Base-by-base conservation (phyloP, 2,329 filamentous ascomycete species). In the Fusarium palustre region DNA sequence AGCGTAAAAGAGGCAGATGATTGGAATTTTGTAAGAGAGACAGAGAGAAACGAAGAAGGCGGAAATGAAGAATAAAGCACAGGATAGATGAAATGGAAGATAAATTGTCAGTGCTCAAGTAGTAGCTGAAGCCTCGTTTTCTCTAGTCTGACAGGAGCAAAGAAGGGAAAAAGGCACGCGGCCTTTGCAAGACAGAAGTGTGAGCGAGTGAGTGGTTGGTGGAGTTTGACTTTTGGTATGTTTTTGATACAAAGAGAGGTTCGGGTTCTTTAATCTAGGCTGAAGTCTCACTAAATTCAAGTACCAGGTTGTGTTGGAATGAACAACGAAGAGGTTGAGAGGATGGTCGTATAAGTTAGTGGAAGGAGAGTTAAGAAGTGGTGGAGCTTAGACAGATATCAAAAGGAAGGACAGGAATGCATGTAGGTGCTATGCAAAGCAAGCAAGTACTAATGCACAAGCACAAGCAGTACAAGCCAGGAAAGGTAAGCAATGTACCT, bases 181-280 rank as follows among this genome's bases (percentile, higher is more conserved):
- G 60, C 22, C 61, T 60, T 53, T 43, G 41, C 28, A 30, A 18
- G 57, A 25, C 12, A 18, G 45, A 24, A 22, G 9, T 25, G 10
- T 11, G 41, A 28, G n/a, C 20, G 11, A 28, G 43, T 30, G 28
- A 55, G 59, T 57, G 60, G 62, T 61, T 66, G 64, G 55, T 49
- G 49, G 55, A 50, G 61, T 48, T 48, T 28, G 15, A 28, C 36
- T 65, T 59, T 38, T 53, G 62, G 60, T 66, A 65, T 65, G 62
- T 65, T 62, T 67, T 53, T 63, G 64, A 67, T 58, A 66, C 64
- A 68, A 49, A 63, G 58, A 64, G 47, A 64, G 47, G 36, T 45
- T 57, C 33, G 41, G 28, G 22, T 47, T 41, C 25, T 52, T 46
- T 36, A 48, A 43, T 30, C 30, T 36, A 47, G 50, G 48, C 42